Evolutionary conservation across 176 grass and related monocot genomes (phyloP).

Genomic region (Avena atlantica): DNA sequence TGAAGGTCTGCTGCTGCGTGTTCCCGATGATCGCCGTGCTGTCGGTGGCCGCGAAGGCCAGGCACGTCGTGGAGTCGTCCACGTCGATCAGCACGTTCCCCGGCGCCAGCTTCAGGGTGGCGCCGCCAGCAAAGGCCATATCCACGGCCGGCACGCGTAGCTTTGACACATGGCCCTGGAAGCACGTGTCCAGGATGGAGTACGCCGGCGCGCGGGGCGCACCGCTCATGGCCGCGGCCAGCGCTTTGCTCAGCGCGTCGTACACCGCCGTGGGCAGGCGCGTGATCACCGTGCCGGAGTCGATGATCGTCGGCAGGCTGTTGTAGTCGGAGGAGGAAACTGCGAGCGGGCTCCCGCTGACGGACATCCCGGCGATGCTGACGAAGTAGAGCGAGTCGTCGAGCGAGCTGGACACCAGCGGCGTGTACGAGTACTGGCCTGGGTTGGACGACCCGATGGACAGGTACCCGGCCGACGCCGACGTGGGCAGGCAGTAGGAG

Average conservation of each 20-base stretch:
- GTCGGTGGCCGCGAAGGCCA: slow-evolving; percentile 65
- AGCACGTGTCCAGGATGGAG: slow-evolving; percentile 87
- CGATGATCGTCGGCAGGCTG: slow-evolving; percentile 72
- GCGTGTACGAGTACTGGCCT: slow-evolving; percentile 50
- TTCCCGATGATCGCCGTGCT: slow-evolving; percentile 78
- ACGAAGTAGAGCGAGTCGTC: slow-evolving; percentile 70
- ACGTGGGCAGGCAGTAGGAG: slow-evolving; percentile 75
- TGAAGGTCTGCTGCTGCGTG: slow-evolving; percentile 88
- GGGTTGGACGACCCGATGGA: slow-evolving; percentile 54
- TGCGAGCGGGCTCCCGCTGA: slow-evolving; percentile 35
- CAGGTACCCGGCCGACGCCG: slow-evolving; percentile 52
- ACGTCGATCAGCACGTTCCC: slow-evolving; percentile 72
- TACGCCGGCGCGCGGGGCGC: slow-evolving; percentile 47
- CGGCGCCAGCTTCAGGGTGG: slow-evolving; percentile 50
- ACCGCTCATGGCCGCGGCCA: slow-evolving; percentile 48
- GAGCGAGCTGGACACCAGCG: slow-evolving; percentile 51
- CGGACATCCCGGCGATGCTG: slow-evolving; percentile 38
- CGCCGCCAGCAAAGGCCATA: slow-evolving; percentile 61
- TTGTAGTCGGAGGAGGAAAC: slow-evolving; percentile 59
- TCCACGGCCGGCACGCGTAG: slow-evolving; percentile 55
- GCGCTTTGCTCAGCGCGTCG: slow-evolving; percentile 63
- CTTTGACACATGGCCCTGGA: slow-evolving; percentile 45
- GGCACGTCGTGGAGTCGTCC: slow-evolving; percentile 69
- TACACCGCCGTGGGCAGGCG: slow-evolving; percentile 68
- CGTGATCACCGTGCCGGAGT: slow-evolving; percentile 87